Conservation (phyloP, 78 protist genomes). For the Dictyostelium citrinum region DNA sequence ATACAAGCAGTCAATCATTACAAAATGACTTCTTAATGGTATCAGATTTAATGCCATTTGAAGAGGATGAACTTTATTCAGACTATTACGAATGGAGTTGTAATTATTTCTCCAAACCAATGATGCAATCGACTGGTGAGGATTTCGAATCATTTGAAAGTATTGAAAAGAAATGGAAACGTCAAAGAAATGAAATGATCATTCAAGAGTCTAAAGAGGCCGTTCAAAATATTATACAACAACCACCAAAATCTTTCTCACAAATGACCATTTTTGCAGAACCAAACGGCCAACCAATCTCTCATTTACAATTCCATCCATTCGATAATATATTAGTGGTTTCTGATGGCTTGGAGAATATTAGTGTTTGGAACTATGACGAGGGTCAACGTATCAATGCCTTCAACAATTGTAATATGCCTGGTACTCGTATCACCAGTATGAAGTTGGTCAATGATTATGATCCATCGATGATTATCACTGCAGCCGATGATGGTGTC, state of each 20-base stretch:
- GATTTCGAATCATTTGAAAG: slow-evolving; percentile 66
- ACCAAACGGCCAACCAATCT: slow-evolving; percentile 33
- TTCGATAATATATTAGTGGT: slow-evolving; percentile 55
- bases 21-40: not conserved
- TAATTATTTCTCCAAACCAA: slow-evolving; percentile 71
- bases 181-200: slow-evolving; percentile 63
- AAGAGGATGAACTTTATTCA: slow-evolving; percentile 73
- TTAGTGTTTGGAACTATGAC: slow-evolving; percentile 85
- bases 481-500: slow-evolving; percentile 87
- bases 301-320: slow-evolving; percentile 80
- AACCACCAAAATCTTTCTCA: slow-evolving; percentile 57
- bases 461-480: slow-evolving; percentile 42
- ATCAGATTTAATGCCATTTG: slow-evolving; percentile 11
- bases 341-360: slow-evolving; percentile 66
- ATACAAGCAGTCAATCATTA: slow-evolving; percentile 1
- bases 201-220: slow-evolving; percentile 62
- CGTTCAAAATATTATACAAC: slow-evolving; percentile 37
- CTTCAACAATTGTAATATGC: slow-evolving; percentile 74
- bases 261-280: slow-evolving; percentile 54
- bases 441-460: slow-evolving; percentile 76
- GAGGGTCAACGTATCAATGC: slow-evolving; percentile 27
- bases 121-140: slow-evolving; percentile 68
- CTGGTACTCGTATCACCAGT: slow-evolving; percentile 70
- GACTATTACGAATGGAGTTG: slow-evolving; percentile 81
- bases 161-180: slow-evolving; percentile 80